Evolutionary conservation across 768 basidiomycete genomes (phyloP).

Genomic region (Gymnopilus dilepis): DNA sequence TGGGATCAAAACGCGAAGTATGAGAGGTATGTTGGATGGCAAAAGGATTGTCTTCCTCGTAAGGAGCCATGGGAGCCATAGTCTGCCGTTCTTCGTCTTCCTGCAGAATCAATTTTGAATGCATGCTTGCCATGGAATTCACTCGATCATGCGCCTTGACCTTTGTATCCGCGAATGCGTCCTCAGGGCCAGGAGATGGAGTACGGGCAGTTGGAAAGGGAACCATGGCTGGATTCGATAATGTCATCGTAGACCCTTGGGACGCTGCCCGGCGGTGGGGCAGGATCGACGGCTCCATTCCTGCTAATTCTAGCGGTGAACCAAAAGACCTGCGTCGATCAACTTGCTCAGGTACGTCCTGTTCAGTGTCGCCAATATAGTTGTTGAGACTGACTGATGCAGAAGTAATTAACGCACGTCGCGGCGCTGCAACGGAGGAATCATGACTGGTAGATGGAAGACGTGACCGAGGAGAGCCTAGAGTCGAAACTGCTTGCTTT

Average conservation of each 20-base stretch:
- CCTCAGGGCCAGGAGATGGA: constrained; percentile 43
- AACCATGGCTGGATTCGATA: constrained; percentile 47
- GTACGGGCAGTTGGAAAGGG: constrained; percentile 71
- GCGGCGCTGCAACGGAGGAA: constrained; percentile 33
- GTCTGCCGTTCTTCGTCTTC: constrained; percentile 48
- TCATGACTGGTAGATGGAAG: constrained; percentile 49
- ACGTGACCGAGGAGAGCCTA: constrained; percentile 48
- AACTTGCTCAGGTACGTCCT: constrained; percentile 25
- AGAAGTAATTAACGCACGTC: constrained; percentile 47
- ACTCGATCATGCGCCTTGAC: constrained; percentile 44
- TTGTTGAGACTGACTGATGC: constrained; percentile 72
- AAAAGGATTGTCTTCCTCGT: constrained; percentile 67
- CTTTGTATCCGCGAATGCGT: constrained; percentile 22
- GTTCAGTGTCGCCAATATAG: constrained; percentile 51
- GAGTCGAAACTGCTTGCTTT: constrained; percentile 45
- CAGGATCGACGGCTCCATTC: constrained; percentile 45
- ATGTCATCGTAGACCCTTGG: constrained; percentile 47
- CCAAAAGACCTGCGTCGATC: constrained; percentile 62
- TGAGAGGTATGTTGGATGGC: constrained; percentile 68
- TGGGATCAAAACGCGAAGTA: constrained; percentile 84
- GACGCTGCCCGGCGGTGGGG: constrained; percentile 56
- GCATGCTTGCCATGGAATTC: constrained; percentile 56
- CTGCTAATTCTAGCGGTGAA: constrained; percentile 59
- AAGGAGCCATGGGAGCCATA: constrained; percentile 45
- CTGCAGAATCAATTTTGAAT: constrained; percentile 48